Conservation (phyloP, 768 basidiomycete genomes). For the Obba rivulosa region DNA sequence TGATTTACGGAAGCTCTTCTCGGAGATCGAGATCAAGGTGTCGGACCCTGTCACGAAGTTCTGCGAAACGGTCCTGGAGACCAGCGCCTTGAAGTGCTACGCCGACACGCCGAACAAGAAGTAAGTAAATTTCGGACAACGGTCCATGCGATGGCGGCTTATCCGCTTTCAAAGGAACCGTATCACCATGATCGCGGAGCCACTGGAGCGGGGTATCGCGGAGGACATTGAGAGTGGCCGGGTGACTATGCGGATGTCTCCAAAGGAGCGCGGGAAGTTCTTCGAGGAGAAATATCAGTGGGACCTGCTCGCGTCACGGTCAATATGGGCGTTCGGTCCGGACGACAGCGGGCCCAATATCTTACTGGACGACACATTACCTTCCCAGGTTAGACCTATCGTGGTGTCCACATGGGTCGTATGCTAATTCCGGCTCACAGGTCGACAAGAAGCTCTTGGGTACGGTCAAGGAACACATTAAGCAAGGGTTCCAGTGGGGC, state of each 20-base stretch:
- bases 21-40: slow-evolving; percentile 99
- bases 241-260: slow-evolving; percentile 91
- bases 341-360: slow-evolving; percentile 94
- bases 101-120: slow-evolving; percentile 99
- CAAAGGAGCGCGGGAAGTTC: slow-evolving; percentile 92
- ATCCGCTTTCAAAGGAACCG: slow-evolving; percentile 64
- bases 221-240: slow-evolving; percentile 94
- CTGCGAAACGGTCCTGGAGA: slow-evolving; percentile 97
- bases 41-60: slow-evolving; percentile 99
- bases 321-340: slow-evolving; percentile 99
- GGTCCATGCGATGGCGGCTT: background rate
- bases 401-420: background rate
- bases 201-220: slow-evolving; percentile 90
- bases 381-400: slow-evolving; percentile 64
- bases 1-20: slow-evolving; percentile 85
- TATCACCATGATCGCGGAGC: slow-evolving; percentile 98
- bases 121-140: slow-evolving; percentile 54
- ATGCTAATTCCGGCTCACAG: slow-evolving; percentile 29
- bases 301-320: slow-evolving; percentile 95
- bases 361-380: slow-evolving; percentile 91
- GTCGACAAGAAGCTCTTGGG: slow-evolving; percentile 90
- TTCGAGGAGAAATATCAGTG: slow-evolving; percentile 98
- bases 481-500: slow-evolving; percentile 99
- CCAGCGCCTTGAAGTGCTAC: slow-evolving; percentile 96
- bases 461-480: slow-evolving; percentile 90